phyloP scores from a whole-genome alignment of 2,329 filamentous ascomycete species.

The Claviceps spartinae region DNA sequence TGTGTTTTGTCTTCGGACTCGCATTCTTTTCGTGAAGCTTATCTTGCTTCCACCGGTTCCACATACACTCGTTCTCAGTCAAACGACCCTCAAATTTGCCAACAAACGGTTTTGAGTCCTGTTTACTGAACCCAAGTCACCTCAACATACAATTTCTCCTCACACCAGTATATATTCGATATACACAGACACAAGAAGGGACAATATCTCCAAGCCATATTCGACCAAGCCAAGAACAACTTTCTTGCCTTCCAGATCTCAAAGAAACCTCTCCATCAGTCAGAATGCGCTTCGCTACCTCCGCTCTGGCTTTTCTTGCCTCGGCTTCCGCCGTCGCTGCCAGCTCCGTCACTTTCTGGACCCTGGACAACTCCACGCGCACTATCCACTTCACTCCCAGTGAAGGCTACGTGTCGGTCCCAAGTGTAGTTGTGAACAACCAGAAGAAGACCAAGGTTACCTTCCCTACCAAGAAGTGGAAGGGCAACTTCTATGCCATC shows the following conservation, averaged over 20 bases:
- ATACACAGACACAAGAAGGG: background rate
- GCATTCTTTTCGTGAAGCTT: conserved; percentile 17
- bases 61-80: conserved; percentile 3
- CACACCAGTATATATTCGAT: background rate
- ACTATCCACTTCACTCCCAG: conserved; percentile 37
- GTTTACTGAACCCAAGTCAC: background rate
- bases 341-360: conserved; percentile 43
- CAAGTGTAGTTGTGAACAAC: conserved; percentile 26
- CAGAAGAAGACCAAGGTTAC: conserved; percentile 25
- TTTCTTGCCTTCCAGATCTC: too few species aligned
- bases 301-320: conserved; percentile 30
- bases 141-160: conserved; percentile 6
- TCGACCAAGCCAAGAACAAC: background rate
- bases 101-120: conserved; percentile 1
- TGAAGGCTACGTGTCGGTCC: conserved; percentile 21
- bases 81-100: background rate
- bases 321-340: conserved; percentile 29
- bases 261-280: conserved; percentile 4
- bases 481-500: conserved; percentile 38
- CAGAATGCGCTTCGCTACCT: conserved; percentile 41
- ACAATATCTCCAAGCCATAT: conserved; percentile 2
- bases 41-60: conserved; percentile 3
- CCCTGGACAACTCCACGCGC: conserved; percentile 37
- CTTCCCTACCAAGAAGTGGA: conserved; percentile 28
- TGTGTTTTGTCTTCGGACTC: conserved; percentile 5